Percentiles rank a stretch among this genome's conserved stretches.
These are phyloP conservation scores for Afroboletus lepidellus DNA, from an alignment of 1,284 basidiomycete species.

Conservation along the genomic window DNA sequence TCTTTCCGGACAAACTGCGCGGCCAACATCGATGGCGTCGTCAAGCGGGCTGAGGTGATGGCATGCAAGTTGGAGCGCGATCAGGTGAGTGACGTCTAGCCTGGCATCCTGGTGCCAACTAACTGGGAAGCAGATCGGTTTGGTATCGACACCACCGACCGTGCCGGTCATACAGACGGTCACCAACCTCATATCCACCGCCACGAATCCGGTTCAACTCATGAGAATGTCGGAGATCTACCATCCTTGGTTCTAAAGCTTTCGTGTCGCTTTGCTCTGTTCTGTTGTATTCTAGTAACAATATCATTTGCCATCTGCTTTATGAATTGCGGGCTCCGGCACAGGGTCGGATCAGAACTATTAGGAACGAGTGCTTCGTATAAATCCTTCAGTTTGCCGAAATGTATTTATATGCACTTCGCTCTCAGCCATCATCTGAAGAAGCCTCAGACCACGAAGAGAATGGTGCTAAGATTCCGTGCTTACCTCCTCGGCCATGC, in stretches of 20 bases:
- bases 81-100: slow-evolving; percentile 46
- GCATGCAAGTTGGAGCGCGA: slow-evolving; percentile 83
- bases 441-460: not conserved
- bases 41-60: slow-evolving; percentile 84
- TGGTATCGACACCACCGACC: slow-evolving; percentile 38
- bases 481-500: slow-evolving; percentile 86
- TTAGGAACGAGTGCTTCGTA: slow-evolving; percentile 42
- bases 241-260: slow-evolving; percentile 75
- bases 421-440: slow-evolving; percentile 82
- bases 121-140: slow-evolving; percentile 31
- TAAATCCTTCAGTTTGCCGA: slow-evolving; percentile 72
- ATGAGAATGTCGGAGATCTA: slow-evolving; percentile 80
- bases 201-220: slow-evolving; percentile 75
- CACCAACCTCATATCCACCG: slow-evolving; percentile 77
- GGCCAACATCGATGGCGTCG: slow-evolving; percentile 76
- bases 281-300: slow-evolving; percentile 3
- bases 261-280: not conserved
- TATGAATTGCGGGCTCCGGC: not conserved
- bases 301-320: slow-evolving; percentile 7
- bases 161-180: slow-evolving; percentile 79
- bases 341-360: not conserved
- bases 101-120: slow-evolving; percentile 20
- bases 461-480: slow-evolving; percentile 1
- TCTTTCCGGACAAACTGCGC: slow-evolving; percentile 69
- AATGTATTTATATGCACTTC: slow-evolving; percentile 76